Percentiles rank a stretch among this genome's conserved stretches.
Evolutionary conservation across 768 basidiomycete species (phyloP).

Genomic region (Rhizopogon salebrosus): DNA sequence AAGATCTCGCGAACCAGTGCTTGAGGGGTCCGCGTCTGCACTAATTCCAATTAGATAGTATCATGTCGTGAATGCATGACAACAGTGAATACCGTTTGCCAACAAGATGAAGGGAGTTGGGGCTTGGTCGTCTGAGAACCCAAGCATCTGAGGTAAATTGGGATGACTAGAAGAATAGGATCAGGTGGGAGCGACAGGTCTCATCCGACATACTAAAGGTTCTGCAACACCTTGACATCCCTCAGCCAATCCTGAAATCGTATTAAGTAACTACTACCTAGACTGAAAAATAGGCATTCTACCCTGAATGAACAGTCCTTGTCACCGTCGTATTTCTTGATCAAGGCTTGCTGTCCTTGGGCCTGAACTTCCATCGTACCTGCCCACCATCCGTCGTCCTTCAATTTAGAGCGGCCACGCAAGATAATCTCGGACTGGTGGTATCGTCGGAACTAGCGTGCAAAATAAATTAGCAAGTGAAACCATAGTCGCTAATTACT

Average conservation of each 20-base stretch:
- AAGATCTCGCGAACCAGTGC: constrained; percentile 32
- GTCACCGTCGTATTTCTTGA: constrained; percentile 41
- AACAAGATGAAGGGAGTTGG: constrained; percentile 48
- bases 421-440: constrained; percentile 44
- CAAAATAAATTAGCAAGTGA: neutral
- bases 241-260: constrained; percentile 38
- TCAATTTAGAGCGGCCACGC: constrained; percentile 30
- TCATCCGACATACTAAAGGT: constrained; percentile 36
- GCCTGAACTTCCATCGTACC: constrained; percentile 37
- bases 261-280: neutral
- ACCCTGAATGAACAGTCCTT: constrained; percentile 29
- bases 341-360: constrained; percentile 33
- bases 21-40: constrained; percentile 39
- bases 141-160: constrained; percentile 48
- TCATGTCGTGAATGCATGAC: neutral
- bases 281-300: constrained; percentile 1
- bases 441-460: constrained; percentile 40
- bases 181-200: neutral
- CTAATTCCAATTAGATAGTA: constrained; percentile 19
- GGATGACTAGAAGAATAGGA: constrained; percentile 34
- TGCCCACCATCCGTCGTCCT: constrained; percentile 45
- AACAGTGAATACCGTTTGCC: constrained; percentile 34
- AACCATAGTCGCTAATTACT: neutral
- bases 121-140: constrained; percentile 40
- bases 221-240: constrained; percentile 47